Evolutionary conservation across 345 rosid genomes (phyloP).

Genomic region (Litchi chinensis): DNA sequence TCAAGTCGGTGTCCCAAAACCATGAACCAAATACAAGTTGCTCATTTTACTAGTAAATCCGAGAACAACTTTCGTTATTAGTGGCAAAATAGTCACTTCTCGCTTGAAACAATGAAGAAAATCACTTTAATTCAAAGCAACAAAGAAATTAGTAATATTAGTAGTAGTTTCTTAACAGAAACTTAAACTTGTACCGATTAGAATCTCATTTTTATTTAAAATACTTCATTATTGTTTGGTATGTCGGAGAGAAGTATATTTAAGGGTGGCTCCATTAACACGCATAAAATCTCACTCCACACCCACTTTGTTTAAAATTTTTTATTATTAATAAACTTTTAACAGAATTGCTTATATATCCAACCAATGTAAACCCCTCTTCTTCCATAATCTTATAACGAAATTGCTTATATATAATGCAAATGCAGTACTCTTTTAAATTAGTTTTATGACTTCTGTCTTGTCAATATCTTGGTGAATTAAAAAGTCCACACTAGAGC

Average conservation of each 20-base stretch:
- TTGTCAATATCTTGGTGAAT: too few relatives aligned
- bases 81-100: slow-evolving; percentile 15
- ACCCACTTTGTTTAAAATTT: too few relatives aligned
- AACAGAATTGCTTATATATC: too few relatives aligned
- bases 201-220: not conserved
- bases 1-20: not conserved
- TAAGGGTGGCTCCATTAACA: too few relatives aligned
- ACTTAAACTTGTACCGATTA: not conserved
- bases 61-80: not conserved
- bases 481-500: too few relatives aligned
- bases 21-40: not conserved
- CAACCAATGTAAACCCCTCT: too few relatives aligned
- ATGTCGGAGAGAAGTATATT: slow-evolving; percentile 4
- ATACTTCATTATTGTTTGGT: not conserved
- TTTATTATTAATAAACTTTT: too few relatives aligned
- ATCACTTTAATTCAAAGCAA: slow-evolving; percentile 24
- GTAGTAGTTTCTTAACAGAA: slow-evolving; percentile 4
- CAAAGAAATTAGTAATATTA: not conserved
- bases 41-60: not conserved
- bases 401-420: too few relatives aligned
- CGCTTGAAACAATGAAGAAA: not conserved
- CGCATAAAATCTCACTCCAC: too few relatives aligned
- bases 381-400: too few relatives aligned
- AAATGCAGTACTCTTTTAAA: too few relatives aligned
- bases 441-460: too few relatives aligned